A percentile compares a stretch with the other conserved stretches of the same genome.
phyloP scores from a whole-genome alignment of 306 rosid genomes.

The Prunus campanulata region DNA sequence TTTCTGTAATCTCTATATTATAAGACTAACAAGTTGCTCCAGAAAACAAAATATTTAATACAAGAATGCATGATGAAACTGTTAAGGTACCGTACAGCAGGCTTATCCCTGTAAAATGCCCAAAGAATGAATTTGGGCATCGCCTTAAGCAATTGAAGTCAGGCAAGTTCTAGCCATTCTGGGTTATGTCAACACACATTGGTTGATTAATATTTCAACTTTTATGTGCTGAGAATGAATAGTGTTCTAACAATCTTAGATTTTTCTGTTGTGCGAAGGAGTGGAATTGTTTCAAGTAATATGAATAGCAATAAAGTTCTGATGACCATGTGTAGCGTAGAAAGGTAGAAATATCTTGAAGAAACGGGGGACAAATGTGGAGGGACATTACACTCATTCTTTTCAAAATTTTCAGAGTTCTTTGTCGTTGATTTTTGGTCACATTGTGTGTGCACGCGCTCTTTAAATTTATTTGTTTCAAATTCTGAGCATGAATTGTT shows the following conservation, averaged over 20 bases:
- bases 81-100: background rate
- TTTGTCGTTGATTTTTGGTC: background rate
- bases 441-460: background rate
- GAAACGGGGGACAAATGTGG: background rate
- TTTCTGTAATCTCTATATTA: background rate
- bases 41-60: background rate
- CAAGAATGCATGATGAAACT: background rate
- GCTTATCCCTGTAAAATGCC: background rate
- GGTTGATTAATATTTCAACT: background rate
- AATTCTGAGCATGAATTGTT: background rate
- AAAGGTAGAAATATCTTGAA: background rate
- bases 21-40: background rate
- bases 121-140: background rate
- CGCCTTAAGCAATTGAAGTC: background rate
- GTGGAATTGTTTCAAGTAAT: background rate
- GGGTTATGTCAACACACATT: background rate
- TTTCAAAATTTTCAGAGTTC: background rate
- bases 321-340: background rate
- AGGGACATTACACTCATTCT: background rate
- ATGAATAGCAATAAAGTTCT: background rate
- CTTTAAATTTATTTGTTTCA: background rate
- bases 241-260: background rate
- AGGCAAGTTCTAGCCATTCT: background rate
- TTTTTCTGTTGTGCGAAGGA: background rate
- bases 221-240: background rate